These are phyloP conservation scores for Yarrowia porcina DNA, from an alignment of 805 yeast genomes.

Conservation along the genomic window DNA sequence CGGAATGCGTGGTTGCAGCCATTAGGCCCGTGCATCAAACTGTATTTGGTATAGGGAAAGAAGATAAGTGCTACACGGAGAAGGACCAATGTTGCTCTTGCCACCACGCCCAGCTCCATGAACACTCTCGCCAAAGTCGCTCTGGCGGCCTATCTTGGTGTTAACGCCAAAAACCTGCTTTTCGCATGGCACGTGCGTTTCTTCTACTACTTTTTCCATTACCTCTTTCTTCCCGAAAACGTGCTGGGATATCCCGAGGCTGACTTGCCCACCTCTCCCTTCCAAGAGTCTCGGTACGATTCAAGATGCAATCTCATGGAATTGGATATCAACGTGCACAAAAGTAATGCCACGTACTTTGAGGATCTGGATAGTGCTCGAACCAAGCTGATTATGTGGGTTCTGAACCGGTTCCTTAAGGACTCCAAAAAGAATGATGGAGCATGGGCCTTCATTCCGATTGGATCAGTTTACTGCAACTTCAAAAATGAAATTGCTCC, in stretches of 20 bases:
- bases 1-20: slow-evolving; percentile 10
- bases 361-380: slow-evolving; percentile 78
- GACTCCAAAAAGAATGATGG: slow-evolving; percentile 42
- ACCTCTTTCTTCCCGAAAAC: slow-evolving; percentile 41
- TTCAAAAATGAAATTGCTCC: slow-evolving; percentile 74
- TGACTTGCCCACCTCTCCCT: slow-evolving; percentile 35
- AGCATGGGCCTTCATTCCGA: slow-evolving; percentile 63
- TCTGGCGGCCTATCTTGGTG: slow-evolving; percentile 30
- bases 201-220: slow-evolving; percentile 46
- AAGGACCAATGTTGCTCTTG: neutral
- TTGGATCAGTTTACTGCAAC: slow-evolving; percentile 64
- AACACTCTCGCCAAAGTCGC: slow-evolving; percentile 13
- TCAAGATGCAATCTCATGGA: slow-evolving; percentile 74
- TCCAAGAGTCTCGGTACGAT: slow-evolving; percentile 44
- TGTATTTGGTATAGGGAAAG: neutral
- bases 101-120: neutral
- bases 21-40: neutral
- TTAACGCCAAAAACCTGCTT: slow-evolving; percentile 65
- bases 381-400: slow-evolving; percentile 53
- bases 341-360: slow-evolving; percentile 82
- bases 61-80: neutral
- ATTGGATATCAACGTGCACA: slow-evolving; percentile 82
- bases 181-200: slow-evolving; percentile 63
- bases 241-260: neutral
- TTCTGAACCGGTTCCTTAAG: slow-evolving; percentile 56